Evolutionary conservation across 345 rosid genomes (phyloP), one percentile per base, ranked within the genome.

Genomic region (Salix viminalis): DNA sequence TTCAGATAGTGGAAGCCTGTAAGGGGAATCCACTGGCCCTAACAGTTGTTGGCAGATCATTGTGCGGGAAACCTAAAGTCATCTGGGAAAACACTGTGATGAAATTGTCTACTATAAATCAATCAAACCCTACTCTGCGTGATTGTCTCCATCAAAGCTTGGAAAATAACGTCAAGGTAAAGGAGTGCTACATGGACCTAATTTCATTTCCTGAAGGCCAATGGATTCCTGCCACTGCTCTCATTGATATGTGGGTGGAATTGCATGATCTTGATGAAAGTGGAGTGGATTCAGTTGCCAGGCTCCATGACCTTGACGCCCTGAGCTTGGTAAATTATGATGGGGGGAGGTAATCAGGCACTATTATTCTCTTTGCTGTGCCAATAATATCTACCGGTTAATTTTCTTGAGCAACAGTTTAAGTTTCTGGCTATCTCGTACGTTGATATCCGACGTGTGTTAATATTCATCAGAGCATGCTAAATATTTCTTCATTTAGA

Each of bases 141-240:
- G 13, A 77, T 4, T 74, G 84, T 75, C 76, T 82, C 24, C 72
- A 74, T 75, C 75, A 24, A 18, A 82, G 84, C 18, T 36, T 82
- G 21, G 84, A 82, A 50, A 24, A 78, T 41, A 73, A 69, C 16
- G 21, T 34, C 39, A 39, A 7, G 30, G 60, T 48, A 28, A 81
- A 77, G 67, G 78, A 77, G 72, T 81, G 84, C 64, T 81, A 46
- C 68, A 77, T 69, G 78, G 84, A 81, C 65, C 78, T 81, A 5
- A 75, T 80, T 62, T 62, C 75, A 61, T 81, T 81, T 42, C 84
- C 80, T 7, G 84, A 77, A 71, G 84, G 70, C 68, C 74, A 69
- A 6, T 48, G 18, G 48, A 73, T 77, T 64, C 84, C 84, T 32
- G 80, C 70, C 2, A 16, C 71, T 21, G 32, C 78, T 39, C 75